Conservation (phyloP, 2,329 filamentous ascomycete genomes). For the Scedosporium apiospermum region DNA sequence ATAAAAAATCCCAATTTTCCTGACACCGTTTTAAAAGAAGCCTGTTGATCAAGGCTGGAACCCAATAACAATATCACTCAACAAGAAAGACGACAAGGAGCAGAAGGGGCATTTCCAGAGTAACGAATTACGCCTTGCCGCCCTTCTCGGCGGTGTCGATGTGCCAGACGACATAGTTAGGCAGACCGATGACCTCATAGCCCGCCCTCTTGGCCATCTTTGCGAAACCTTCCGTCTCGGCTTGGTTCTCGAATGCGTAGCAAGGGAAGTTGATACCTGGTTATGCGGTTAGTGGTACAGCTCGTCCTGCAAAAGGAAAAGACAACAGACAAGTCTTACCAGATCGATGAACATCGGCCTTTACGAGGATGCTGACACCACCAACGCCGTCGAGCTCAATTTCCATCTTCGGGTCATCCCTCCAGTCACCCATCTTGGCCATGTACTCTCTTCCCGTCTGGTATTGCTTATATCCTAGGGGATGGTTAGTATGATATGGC, state of each 20-base stretch:
- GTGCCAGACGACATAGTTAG: conserved; percentile 98
- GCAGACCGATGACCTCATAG: conserved; percentile 83
- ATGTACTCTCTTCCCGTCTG: conserved; percentile 86
- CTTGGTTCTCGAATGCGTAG: conserved; percentile 97
- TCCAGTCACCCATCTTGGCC: conserved; percentile 85
- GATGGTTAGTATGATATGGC: conserved; percentile 13
- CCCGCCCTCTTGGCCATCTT: conserved; percentile 97
- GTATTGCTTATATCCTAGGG: conserved; percentile 78
- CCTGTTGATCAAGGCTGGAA: background rate
- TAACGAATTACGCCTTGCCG: conserved; percentile 52
- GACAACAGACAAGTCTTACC: conserved; percentile 42
- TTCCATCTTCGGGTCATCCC: conserved; percentile 83
- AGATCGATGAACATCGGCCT: conserved; percentile 93
- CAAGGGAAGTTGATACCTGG: conserved; percentile 92
- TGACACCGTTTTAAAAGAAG: background rate
- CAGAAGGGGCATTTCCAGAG: background rate
- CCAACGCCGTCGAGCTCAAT: conserved; percentile 91
- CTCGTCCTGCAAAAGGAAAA: background rate
- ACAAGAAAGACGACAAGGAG: background rate
- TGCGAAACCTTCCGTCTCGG: conserved; percentile 96
- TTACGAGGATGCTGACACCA: conserved; percentile 94
- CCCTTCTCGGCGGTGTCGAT: conserved; percentile 93
- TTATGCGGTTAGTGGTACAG: conserved; percentile 8
- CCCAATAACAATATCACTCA: background rate
- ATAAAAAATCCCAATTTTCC: background rate